Evolutionary conservation across 805 yeast genomes (phyloP), one percentile per base, ranked within the genome.

Genomic region (Yamadazyma sp.): DNA sequence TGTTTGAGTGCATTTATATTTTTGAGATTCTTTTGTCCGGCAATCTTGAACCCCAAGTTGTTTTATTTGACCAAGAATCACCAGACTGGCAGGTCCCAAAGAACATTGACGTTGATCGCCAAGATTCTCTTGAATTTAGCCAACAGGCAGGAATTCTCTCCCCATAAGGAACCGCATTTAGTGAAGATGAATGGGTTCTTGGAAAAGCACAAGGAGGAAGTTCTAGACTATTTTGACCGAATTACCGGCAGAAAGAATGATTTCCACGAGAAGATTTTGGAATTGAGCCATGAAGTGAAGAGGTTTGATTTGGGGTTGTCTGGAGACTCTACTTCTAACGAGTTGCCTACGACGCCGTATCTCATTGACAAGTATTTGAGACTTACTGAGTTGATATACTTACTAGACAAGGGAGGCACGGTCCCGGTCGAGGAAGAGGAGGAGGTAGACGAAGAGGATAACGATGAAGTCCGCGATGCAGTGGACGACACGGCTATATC

Each of bases 1-100:
- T 84, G 95, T 34, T 63, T 90, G 21, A 76, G 93, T 14, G 89
- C 96, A 1, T 85, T 93, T 51, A 64, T 91, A 9, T 93, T 91
- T 55, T 62, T 91, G 42, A 48, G 73, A 40, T 68, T 68, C 41
- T 59, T 59, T 38, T 59, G 96, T 51, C 98, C 99, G 0, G 95
- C 96, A 0, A 75, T 91, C 19, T 62, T 93, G 53, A 90, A 88
- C 52, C 99, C 99, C 0, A 88, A 87, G 51, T 59, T 90, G 33
- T 89, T 88, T 57, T 80, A 81, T 43, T 65, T 93, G 34, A 77
- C 87, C 0, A 72, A 76, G 35, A 70, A 75, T 24, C 91, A 85
- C 48, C 87, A 88, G 42, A 71, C 80, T 6, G 87, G 89, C 2
- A 70, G 70, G 8, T 70, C 80, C 2, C 90, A 88, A 46, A 70